These are phyloP conservation scores for Magnusiomyces ingens DNA, from an alignment of 1,139 yeast species.

Conservation along the genomic window DNA sequence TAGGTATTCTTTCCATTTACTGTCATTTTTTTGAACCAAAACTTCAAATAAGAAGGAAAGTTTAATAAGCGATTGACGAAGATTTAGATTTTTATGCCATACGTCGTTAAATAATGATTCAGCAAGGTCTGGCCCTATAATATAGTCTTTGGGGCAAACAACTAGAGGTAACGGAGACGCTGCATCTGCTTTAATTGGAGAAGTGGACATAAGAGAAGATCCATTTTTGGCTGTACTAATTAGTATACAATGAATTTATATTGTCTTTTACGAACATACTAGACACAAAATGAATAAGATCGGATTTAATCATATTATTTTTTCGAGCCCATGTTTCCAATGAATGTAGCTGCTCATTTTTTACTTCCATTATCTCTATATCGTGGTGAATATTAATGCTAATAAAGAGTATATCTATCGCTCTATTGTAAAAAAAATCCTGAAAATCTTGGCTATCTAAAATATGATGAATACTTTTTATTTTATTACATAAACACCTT, in stretches of 20 bases:
- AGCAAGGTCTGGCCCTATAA: constrained; percentile 26
- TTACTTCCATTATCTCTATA: not conserved
- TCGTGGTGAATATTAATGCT: too few relatives aligned
- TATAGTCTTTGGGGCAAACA: constrained; percentile 22
- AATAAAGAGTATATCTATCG: too few relatives aligned
- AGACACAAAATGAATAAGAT: constrained; percentile 12
- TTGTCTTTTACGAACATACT: constrained; percentile 6
- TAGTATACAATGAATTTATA: not conserved
- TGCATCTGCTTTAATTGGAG: constrained; percentile 14
- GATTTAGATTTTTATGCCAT: constrained; percentile 6
- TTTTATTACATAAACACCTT: not conserved
- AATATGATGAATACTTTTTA: too few relatives aligned
- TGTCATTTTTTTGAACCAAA: not conserved
- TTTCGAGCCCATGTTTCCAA: constrained; percentile 17
- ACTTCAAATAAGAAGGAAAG: constrained; percentile 23
- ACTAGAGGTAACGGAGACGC: constrained; percentile 19
- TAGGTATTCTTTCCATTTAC: constrained; percentile 5
- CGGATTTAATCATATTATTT: constrained; percentile 13
- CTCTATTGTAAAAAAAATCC: too few relatives aligned
- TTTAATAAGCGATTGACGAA: constrained; percentile 21
- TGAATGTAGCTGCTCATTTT: not conserved
- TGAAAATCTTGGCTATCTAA: too few relatives aligned
- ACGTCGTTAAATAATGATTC: constrained; percentile 12
- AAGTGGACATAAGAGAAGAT: constrained; percentile 21
- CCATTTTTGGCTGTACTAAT: constrained; percentile 15